phyloP scores from a whole-genome alignment of 2,329 filamentous ascomycete genomes.

The Aspergillus neoniger region DNA sequence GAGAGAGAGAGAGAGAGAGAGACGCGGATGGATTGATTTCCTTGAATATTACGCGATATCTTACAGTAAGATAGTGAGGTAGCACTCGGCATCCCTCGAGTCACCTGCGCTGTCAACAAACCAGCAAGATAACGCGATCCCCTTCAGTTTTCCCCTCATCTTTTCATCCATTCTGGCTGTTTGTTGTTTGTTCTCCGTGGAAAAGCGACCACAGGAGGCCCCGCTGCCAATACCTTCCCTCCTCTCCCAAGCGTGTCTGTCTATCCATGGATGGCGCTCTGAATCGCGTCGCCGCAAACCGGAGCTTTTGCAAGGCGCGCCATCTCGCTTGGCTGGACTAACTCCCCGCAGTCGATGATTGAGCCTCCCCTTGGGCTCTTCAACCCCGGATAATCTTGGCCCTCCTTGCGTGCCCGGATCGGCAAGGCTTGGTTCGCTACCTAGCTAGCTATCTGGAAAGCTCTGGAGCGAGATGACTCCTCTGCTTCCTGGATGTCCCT shows the following conservation, averaged over 20 bases:
- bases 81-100: neutral
- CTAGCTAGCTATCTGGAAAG: neutral
- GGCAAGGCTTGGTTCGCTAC: conserved; percentile 14
- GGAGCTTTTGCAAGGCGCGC: conserved; percentile 8
- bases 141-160: neutral
- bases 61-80: conserved; percentile 6
- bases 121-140: neutral
- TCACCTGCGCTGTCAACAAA: neutral
- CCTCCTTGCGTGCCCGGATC: conserved; percentile 12
- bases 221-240: neutral
- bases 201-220: neutral
- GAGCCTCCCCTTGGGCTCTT: conserved; percentile 13
- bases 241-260: neutral
- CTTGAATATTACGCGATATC: conserved; percentile 1
- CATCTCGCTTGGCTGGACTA: conserved; percentile 14
- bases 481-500: neutral
- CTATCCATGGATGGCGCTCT: neutral
- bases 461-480: neutral
- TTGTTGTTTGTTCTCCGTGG: neutral
- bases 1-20: neutral
- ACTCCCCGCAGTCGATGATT: conserved; percentile 20
- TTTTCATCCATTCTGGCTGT: neutral
- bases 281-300: neutral
- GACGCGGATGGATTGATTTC: neutral
- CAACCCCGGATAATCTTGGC: conserved; percentile 16